Conservation (phyloP, 208 protist species). For the Trypanosoma boissoni region DNA sequence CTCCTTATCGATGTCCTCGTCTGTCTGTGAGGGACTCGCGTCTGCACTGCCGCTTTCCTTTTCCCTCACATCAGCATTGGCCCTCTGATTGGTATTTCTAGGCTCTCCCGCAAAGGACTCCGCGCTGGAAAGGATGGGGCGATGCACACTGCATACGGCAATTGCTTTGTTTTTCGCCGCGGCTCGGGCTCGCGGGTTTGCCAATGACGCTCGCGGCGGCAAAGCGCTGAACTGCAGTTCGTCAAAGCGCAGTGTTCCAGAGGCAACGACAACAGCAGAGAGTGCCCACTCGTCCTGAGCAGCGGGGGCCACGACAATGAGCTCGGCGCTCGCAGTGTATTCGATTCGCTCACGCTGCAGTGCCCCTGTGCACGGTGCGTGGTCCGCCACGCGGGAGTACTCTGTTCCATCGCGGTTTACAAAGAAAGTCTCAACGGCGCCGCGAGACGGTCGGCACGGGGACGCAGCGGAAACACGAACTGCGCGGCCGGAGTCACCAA, state of each 20-base stretch:
- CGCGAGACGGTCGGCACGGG: neutral
- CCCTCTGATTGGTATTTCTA: neutral
- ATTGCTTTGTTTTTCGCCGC: constrained; percentile 1
- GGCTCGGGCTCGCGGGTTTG: neutral
- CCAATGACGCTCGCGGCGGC: neutral
- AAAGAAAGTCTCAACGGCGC: constrained; percentile 10
- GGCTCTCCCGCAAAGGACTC: no score
- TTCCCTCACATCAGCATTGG: neutral
- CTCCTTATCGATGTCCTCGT: constrained; percentile 1
- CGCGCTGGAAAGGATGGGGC: no score
- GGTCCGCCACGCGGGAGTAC: neutral
- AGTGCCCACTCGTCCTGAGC: neutral
- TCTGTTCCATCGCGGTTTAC: neutral
- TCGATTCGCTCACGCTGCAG: neutral
- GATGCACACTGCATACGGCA: no score
- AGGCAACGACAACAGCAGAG: constrained; percentile 5
- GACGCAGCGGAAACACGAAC: neutral
- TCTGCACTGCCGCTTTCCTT: neutral
- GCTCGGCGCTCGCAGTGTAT: constrained; percentile 3
- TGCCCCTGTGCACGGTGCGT: neutral
- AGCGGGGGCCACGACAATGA: neutral
- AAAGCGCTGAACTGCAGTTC: constrained; percentile 8
- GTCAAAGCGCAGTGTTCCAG: constrained; percentile 3
- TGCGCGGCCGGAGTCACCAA: neutral
- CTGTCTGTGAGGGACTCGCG: neutral